A percentile compares a stretch with the other conserved stretches of the same genome.
Conservation (phyloP, 2,329 filamentous ascomycete species). For the Zasmidium cellare region DNA sequence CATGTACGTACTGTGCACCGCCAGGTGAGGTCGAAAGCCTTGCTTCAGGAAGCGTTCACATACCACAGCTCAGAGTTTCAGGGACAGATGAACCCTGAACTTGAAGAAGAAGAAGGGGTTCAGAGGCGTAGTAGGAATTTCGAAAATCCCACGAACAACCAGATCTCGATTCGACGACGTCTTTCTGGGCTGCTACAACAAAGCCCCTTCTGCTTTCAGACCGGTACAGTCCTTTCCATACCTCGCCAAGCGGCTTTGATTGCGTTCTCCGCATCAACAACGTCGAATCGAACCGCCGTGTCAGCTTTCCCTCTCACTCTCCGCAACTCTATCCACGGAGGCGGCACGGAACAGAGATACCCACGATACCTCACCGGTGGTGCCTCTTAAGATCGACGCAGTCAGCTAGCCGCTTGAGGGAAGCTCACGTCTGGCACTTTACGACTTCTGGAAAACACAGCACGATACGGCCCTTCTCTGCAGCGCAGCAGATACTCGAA, state of each 20-base stretch:
- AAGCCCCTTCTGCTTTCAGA: neutral
- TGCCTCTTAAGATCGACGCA: neutral
- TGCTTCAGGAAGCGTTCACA: slow-evolving; percentile 15
- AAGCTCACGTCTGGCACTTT: neutral
- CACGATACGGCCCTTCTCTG: neutral
- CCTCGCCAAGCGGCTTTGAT: neutral
- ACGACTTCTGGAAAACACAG: slow-evolving; percentile 3
- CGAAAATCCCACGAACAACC: slow-evolving; percentile 4
- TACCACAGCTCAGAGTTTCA: slow-evolving; percentile 8
- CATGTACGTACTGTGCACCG: neutral
- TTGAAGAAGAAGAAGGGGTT: neutral
- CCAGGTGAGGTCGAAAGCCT: slow-evolving; percentile 5
- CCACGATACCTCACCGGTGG: neutral
- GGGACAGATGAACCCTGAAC: slow-evolving; percentile 3
- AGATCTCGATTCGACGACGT: slow-evolving; percentile 5
- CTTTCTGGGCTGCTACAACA: neutral
- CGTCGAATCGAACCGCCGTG: neutral
- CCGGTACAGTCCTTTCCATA: neutral
- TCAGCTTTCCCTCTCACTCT: neutral
- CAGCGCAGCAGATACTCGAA: neutral
- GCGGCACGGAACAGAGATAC: slow-evolving; percentile 4
- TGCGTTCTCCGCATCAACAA: neutral
- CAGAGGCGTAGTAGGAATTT: neutral
- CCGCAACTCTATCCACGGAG: neutral
- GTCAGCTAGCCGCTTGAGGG: neutral